These are phyloP conservation scores for Entomortierella chlamydospora DNA, from an alignment of 192 early-diverging fungal genomes.

Conservation along the genomic window DNA sequence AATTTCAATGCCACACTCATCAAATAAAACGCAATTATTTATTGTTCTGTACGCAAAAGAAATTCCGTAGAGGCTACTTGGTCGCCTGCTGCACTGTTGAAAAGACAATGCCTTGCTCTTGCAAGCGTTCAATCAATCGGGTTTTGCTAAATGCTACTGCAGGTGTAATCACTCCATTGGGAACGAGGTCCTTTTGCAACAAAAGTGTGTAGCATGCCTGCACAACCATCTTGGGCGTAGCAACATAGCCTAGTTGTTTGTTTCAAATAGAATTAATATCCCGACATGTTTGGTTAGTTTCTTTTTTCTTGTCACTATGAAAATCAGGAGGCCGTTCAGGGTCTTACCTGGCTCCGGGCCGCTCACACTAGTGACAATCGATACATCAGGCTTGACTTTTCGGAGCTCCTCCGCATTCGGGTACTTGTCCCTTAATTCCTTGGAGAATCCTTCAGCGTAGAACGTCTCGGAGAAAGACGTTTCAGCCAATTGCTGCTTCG, in stretches of 20 bases:
- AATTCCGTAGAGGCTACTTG: too few relatives aligned
- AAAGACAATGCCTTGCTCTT: slow-evolving; percentile 63
- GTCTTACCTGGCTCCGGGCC: slow-evolving; percentile 75
- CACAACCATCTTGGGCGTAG: slow-evolving; percentile 69
- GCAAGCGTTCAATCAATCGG: slow-evolving; percentile 57
- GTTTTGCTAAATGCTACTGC: slow-evolving; percentile 66
- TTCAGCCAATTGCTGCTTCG: slow-evolving; percentile 64
- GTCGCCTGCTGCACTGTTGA: slow-evolving; percentile 32
- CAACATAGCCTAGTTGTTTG: slow-evolving; percentile 59
- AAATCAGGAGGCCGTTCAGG: too few relatives aligned
- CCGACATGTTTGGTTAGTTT: background rate
- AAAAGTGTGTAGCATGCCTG: slow-evolving; percentile 66
- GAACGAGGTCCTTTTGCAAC: slow-evolving; percentile 55
- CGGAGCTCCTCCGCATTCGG: slow-evolving; percentile 16
- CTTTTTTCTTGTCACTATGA: too few relatives aligned
- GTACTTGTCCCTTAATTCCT: slow-evolving; percentile 27
- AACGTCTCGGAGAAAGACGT: slow-evolving; percentile 66
- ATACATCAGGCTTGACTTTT: slow-evolving; percentile 53
- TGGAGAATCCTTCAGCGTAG: slow-evolving; percentile 64
- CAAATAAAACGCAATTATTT: too few relatives aligned
- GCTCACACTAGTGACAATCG: slow-evolving; percentile 63
- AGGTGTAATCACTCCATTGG: slow-evolving; percentile 63
- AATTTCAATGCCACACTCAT: too few relatives aligned
- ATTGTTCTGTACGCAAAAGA: too few relatives aligned
- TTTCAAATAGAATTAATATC: background rate